Evolutionary conservation across 2,329 filamentous ascomycete species (phyloP), one percentile per base, ranked within the genome.

Genomic region (Talaromyces sp.): DNA sequence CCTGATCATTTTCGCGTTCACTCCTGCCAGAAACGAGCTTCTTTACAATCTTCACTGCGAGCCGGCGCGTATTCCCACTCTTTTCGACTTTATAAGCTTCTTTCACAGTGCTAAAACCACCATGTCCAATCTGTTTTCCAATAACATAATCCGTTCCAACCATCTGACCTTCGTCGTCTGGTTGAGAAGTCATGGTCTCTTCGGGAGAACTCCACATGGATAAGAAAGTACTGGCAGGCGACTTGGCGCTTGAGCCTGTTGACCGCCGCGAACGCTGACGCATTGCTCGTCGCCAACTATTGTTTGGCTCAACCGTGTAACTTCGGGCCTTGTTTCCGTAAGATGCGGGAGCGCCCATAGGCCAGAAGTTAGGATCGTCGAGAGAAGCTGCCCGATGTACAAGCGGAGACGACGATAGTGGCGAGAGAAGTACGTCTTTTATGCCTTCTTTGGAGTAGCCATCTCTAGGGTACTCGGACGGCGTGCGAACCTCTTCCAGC

Each of bases 121-220:
- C 87, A 64, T 80, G 84, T 3, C 85, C 87, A 63, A 89, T 85
- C 63, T 86, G 83, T 65, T 87, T 86, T 55, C 87, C 87, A 57
- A 89, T 83, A 34, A 89, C 85, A 71, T 89, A 89, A 65, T 87
- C 85, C 58, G 83, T 81, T 50, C 86, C 87, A 54, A 89, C 84
- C 63, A 87, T 83, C 70, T 89, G 86, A 3, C 87, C 87, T 75
- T 89, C 87, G 56, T 87, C 85, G 68, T 89, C 87, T 12, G 85
- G 86, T 63, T 86, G 79, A 61, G 75, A 78, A 27, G 55, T 47
- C 27, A 40, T 40, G 3, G 18, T 59, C 40, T 61, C 62, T 59
- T 69, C 79, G 59, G 63, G 70, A 61, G 68, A 75, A 57, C 75
- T 78, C 76, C 81, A 86, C 67, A 81, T 79, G n/a, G 83, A 82